Percentiles rank a stretch among this genome's conserved stretches.
Conservation (phyloP, 345 rosid species). For the Carallia brachiata region DNA sequence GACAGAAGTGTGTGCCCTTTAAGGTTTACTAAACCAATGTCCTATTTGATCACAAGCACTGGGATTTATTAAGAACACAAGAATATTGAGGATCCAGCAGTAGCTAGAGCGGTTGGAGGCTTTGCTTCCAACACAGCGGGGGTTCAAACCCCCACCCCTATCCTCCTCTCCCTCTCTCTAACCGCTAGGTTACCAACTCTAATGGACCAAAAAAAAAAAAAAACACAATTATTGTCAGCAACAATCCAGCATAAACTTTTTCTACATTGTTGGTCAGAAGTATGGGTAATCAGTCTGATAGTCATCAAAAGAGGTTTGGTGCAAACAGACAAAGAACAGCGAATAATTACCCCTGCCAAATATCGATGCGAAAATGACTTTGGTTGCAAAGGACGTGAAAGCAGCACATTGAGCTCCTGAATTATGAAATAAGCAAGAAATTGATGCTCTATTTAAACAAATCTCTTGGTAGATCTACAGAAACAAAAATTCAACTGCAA, state of each 20-base stretch:
- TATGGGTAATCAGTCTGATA: not conserved
- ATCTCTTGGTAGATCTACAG: not conserved
- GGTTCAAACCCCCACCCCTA: too few relatives aligned
- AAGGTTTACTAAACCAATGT: too few relatives aligned
- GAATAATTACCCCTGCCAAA: conserved; percentile 74
- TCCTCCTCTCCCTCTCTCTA: too few relatives aligned
- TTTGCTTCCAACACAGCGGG: too few relatives aligned
- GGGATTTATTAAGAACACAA: not conserved
- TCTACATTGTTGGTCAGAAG: not conserved
- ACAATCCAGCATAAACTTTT: not conserved
- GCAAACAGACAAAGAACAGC: not conserved
- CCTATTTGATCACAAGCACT: not conserved
- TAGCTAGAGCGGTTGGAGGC: too few relatives aligned
- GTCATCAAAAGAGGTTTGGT: not conserved
- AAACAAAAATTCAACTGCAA: not conserved
- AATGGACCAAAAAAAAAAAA: too few relatives aligned
- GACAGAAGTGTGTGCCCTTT: too few relatives aligned
- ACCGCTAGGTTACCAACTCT: too few relatives aligned
- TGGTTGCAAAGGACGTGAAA: conserved; percentile 80
- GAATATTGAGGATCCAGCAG: too few relatives aligned
- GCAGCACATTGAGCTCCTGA: conserved; percentile 68
- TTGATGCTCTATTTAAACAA: not conserved
- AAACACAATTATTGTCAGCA: not conserved
- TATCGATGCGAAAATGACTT: conserved; percentile 79
- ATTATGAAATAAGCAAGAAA: conserved; percentile 21